phyloP scores from a whole-genome alignment of 2,329 filamentous ascomycete genomes.

The Aspergillus candidus region DNA sequence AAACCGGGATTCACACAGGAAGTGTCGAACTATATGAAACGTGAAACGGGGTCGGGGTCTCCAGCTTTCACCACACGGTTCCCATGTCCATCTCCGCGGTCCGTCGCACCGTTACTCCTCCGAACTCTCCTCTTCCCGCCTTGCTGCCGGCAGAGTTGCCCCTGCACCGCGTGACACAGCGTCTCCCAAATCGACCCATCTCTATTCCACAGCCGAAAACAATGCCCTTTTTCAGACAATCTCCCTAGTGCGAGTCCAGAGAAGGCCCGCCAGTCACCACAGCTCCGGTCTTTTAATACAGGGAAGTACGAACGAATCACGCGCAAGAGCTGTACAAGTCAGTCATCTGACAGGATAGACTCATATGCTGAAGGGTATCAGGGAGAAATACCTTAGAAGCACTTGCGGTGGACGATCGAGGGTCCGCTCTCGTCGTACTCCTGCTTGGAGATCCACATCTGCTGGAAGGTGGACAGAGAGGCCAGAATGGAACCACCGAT shows the following conservation, averaged over 20 bases:
- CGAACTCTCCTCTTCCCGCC: conserved; percentile 9
- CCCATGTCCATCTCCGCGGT: conserved; percentile 17
- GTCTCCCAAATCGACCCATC: conserved; percentile 25
- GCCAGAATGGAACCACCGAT: conserved; percentile 99
- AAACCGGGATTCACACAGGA: conserved; percentile 19
- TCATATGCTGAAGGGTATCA: neutral
- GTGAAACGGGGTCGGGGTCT: conserved; percentile 10
- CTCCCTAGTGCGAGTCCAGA: conserved; percentile 35
- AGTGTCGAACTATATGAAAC: conserved; percentile 21
- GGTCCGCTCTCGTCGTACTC: conserved; percentile 99
- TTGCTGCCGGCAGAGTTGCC: conserved; percentile 14
- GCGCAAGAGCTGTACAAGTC: conserved; percentile 13
- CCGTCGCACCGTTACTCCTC: conserved; percentile 12
- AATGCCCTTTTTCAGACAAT: conserved; percentile 37
- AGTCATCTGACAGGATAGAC: neutral
- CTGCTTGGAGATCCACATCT: conserved; percentile 99
- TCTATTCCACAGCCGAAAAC: conserved; percentile 37
- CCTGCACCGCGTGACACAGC: conserved; percentile 17
- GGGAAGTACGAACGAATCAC: conserved; percentile 35
- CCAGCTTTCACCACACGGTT: conserved; percentile 16
- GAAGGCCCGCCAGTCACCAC: conserved; percentile 32
- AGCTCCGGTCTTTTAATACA: conserved; percentile 38
- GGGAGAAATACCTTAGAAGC: conserved; percentile 77
- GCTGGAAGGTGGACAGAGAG: conserved; percentile 99
- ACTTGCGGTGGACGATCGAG: conserved; percentile 99